Evolutionary conservation across 1,139 yeast species (phyloP).

Genomic region (Diutina ranongensis): DNA sequence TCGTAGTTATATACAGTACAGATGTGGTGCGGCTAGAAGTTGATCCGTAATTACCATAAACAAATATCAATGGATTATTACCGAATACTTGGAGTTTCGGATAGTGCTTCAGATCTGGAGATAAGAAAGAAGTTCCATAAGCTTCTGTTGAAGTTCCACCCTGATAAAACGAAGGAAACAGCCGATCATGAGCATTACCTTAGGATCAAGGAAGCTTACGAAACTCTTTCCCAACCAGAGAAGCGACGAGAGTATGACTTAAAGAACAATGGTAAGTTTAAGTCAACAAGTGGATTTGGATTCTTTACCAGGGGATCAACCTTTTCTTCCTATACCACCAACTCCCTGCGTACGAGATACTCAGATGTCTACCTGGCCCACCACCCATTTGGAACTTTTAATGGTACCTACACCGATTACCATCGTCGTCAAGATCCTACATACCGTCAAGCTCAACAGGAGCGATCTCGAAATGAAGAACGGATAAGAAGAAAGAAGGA

Average conservation of each 20-base stretch:
- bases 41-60: background rate
- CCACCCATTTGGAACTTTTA: background rate
- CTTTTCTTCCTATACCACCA: background rate
- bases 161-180: constrained; percentile 68
- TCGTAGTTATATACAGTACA: no score
- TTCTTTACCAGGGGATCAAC: background rate
- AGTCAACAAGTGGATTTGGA: background rate
- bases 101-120: constrained; percentile 59
- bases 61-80: constrained; percentile 17
- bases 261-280: background rate
- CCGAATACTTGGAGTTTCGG: constrained; percentile 37
- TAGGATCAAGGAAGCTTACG: constrained; percentile 35
- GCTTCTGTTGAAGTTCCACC: constrained; percentile 80
- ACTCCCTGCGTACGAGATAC: no score
- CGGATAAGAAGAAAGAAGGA: background rate
- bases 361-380: no score
- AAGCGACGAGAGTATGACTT: background rate
- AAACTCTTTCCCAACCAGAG: constrained; percentile 24
- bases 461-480: background rate
- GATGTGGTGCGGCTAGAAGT: no score
- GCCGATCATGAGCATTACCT: constrained; percentile 37
- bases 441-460: background rate
- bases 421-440: constrained; percentile 1
- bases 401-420: background rate
- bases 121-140: constrained; percentile 78